Percentiles rank a stretch among this genome's conserved stretches.
Conservation (phyloP, 805 yeast genomes). For the Spathaspora boniae region DNA sequence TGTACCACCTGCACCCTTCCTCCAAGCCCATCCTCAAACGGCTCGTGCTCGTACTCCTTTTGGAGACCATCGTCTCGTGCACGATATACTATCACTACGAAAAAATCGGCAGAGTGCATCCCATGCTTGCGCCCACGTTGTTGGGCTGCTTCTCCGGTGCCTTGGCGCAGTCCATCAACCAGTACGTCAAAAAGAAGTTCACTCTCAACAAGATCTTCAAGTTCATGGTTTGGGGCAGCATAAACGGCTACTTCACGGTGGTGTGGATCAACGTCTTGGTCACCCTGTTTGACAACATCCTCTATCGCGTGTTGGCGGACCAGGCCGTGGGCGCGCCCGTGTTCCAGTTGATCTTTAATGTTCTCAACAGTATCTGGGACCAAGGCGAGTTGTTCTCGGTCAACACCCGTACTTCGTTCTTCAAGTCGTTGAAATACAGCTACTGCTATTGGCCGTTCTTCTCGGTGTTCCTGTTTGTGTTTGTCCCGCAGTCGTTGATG, state of each 20-base stretch:
- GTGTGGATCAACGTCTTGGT: constrained; percentile 53
- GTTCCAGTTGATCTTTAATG: constrained; percentile 50
- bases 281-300: constrained; percentile 27
- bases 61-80: constrained; percentile 25
- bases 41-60: constrained; percentile 20
- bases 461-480: constrained; percentile 47
- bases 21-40: constrained; percentile 8
- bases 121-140: constrained; percentile 34
- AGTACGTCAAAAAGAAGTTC: constrained; percentile 29
- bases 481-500: constrained; percentile 46
- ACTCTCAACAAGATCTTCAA: constrained; percentile 34
- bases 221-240: constrained; percentile 57
- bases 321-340: constrained; percentile 53
- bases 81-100: constrained; percentile 29
- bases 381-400: constrained; percentile 32
- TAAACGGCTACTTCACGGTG: constrained; percentile 54
- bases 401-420: constrained; percentile 34
- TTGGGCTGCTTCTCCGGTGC: constrained; percentile 40
- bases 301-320: constrained; percentile 46
- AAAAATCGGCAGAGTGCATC: constrained; percentile 16
- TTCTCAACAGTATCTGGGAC: constrained; percentile 56
- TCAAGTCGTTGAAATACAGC: constrained; percentile 49
- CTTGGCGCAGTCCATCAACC: constrained; percentile 40
- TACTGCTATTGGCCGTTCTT: constrained; percentile 60
- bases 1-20: constrained; percentile 8